A percentile compares a stretch with the other conserved stretches of the same genome.
phyloP scores from a whole-genome alignment of 768 basidiomycete species.

The Termitomyces titanicus region DNA sequence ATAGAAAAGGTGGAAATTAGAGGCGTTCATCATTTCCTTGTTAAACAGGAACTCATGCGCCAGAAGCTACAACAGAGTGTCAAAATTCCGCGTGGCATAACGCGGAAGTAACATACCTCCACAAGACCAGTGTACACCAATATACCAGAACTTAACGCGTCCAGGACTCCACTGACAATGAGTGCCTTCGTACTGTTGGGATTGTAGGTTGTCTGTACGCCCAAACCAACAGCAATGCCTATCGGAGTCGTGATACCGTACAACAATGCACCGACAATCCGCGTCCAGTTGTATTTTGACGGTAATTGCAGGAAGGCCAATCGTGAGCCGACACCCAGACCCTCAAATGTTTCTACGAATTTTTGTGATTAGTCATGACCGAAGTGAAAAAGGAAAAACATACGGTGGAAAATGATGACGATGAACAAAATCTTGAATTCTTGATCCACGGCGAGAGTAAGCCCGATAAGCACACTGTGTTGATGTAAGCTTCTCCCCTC shows the following conservation, averaged over 20 bases:
- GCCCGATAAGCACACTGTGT: conserved; percentile 75
- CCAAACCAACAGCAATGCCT: conserved; percentile 84
- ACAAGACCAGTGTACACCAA: conserved; percentile 67
- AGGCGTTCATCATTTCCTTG: conserved; percentile 75
- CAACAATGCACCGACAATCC: conserved; percentile 53
- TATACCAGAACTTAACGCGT: conserved; percentile 84
- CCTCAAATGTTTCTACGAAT: conserved; percentile 82
- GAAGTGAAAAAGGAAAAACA: conserved; percentile 25
- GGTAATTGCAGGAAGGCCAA: conserved; percentile 75
- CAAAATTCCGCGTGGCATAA: no score
- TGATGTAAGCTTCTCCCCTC: background rate
- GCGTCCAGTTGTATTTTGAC: conserved; percentile 48
- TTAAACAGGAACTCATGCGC: conserved; percentile 95
- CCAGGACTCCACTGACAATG: conserved; percentile 82
- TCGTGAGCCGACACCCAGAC: conserved; percentile 88
- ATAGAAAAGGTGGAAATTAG: conserved; percentile 60
- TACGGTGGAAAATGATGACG: conserved; percentile 91
- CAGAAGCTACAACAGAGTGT: conserved; percentile 48
- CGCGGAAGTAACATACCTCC: conserved; percentile 2
- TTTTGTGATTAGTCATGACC: background rate
- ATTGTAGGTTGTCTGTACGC: conserved; percentile 74
- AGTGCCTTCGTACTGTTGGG: conserved; percentile 71
- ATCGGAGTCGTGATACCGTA: conserved; percentile 83
- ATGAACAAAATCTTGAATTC: conserved; percentile 86
- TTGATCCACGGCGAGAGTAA: conserved; percentile 82